phyloP scores from a whole-genome alignment of 2,329 filamentous ascomycete genomes.

The Alternaria viburni region DNA sequence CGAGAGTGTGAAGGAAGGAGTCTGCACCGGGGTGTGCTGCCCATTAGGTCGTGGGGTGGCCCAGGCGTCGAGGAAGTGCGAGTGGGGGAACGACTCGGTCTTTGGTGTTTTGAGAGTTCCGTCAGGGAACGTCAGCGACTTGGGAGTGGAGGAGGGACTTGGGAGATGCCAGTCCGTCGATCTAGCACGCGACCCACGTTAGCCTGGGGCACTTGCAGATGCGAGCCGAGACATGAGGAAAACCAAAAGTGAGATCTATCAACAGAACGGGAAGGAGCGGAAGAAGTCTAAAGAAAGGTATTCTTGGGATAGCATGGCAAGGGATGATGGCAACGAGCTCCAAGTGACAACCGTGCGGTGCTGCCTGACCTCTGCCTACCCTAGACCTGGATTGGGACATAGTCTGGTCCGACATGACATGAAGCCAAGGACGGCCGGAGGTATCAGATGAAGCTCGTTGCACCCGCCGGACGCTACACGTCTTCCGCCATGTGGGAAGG shows the following conservation, averaged over 20 bases:
- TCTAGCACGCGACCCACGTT: conserved; percentile 46
- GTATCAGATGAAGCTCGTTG: conserved; percentile 18
- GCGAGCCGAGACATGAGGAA: conserved; percentile 9
- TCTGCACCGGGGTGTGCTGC: conserved; percentile 51
- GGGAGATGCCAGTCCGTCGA: conserved; percentile 57
- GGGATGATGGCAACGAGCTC: conserved; percentile 33
- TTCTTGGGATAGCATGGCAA: conserved; percentile 9
- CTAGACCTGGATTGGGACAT: conserved; percentile 28
- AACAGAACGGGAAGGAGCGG: conserved; percentile 1
- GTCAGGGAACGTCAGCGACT: conserved; percentile 50
- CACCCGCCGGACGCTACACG: conserved; percentile 10
- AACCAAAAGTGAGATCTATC: conserved; percentile 14
- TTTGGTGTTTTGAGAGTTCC: conserved; percentile 54
- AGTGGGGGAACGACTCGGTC: conserved; percentile 47
- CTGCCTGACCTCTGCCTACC: conserved; percentile 45
- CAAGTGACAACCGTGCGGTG: conserved; percentile 43
- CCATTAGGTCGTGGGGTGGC: conserved; percentile 52
- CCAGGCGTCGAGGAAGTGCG: conserved; percentile 59
- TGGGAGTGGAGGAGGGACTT: conserved; percentile 58
- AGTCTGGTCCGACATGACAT: background rate
- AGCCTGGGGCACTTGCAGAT: conserved; percentile 40
- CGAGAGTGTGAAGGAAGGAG: conserved; percentile 48
- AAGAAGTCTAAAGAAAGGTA: conserved; percentile 7
- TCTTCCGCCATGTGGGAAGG: conserved; percentile 16
- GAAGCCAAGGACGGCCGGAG: conserved; percentile 20